A percentile compares a stretch with the other conserved stretches of the same genome.
Evolutionary conservation across 2,329 filamentous ascomycete genomes (phyloP).

Genomic region (Verruconis gallopava): DNA sequence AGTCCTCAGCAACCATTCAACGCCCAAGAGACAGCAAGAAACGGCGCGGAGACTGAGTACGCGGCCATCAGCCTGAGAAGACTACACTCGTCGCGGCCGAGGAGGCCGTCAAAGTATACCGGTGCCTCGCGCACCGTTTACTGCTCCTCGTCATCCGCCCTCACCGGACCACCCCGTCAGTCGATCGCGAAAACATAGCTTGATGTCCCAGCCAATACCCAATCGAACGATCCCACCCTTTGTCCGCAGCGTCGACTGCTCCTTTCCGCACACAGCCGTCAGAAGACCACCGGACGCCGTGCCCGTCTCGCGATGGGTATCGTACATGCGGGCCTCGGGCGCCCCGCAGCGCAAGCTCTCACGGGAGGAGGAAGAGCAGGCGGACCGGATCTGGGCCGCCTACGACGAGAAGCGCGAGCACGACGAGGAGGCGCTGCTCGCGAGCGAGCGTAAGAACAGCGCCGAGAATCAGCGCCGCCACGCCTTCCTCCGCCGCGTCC

Average conservation of each 20-base stretch:
- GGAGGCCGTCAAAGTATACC: background rate
- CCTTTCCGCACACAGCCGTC: background rate
- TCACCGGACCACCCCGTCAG: too few relatives aligned
- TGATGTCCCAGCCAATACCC: background rate
- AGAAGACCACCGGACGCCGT: background rate
- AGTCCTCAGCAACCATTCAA: too few relatives aligned
- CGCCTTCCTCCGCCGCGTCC: background rate
- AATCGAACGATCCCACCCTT: constrained; percentile 5
- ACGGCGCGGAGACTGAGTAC: background rate
- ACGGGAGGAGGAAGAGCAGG: background rate
- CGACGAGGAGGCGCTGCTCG: background rate
- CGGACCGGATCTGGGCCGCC: background rate
- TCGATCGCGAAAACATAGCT: too few relatives aligned
- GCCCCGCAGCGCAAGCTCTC: background rate
- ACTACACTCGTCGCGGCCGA: background rate
- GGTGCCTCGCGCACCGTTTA: background rate
- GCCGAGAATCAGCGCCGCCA: background rate
- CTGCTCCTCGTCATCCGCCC: background rate
- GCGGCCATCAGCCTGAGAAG: background rate
- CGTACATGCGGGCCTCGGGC: constrained; percentile 1
- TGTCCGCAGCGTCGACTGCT: constrained; percentile 3
- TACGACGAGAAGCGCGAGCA: background rate
- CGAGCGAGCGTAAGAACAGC: background rate
- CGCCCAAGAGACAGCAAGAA: background rate
- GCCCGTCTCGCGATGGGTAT: background rate